phyloP scores from a whole-genome alignment of 768 basidiomycete species.

The Lactarius trivialis region DNA sequence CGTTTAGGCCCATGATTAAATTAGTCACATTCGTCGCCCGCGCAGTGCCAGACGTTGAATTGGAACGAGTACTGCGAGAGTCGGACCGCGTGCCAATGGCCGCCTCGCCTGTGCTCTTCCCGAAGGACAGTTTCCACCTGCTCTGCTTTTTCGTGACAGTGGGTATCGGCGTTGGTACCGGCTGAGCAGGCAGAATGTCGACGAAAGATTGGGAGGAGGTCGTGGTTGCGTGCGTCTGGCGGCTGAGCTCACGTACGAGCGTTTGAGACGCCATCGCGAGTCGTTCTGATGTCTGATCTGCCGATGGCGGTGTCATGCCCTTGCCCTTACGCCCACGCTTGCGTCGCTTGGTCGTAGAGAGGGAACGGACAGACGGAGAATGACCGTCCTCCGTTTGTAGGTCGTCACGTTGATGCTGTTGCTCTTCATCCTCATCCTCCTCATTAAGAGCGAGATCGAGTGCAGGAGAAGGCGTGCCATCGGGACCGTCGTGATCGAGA shows the following conservation, averaged over 20 bases:
- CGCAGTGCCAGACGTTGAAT: conserved; percentile 36
- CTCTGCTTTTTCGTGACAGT: conserved; percentile 62
- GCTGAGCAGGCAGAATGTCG: conserved; percentile 31
- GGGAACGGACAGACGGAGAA: conserved; percentile 25
- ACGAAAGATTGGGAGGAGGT: conserved; percentile 19
- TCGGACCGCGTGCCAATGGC: neutral
- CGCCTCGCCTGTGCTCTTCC: conserved; percentile 40
- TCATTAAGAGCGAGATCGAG: conserved; percentile 26
- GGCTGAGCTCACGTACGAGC: conserved; percentile 78
- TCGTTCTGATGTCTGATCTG: conserved; percentile 47
- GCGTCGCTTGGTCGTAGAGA: conserved; percentile 69
- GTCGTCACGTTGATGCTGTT: conserved; percentile 27
- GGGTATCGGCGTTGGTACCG: conserved; percentile 27
- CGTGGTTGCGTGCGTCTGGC: conserved; percentile 33
- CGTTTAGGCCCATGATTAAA: conserved; percentile 64
- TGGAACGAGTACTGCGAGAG: conserved; percentile 9
- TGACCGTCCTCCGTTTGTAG: neutral
- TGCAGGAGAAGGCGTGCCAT: conserved; percentile 14
- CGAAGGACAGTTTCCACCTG: conserved; percentile 79
- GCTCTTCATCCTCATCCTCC: conserved; percentile 38
- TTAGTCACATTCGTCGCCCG: conserved; percentile 71
- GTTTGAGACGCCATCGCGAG: conserved; percentile 77
- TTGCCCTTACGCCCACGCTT: conserved; percentile 87
- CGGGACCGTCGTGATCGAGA: conserved; percentile 21
- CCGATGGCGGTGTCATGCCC: conserved; percentile 38